Conservation (phyloP, 805 yeast genomes). For the Priceomyces carsonii region DNA sequence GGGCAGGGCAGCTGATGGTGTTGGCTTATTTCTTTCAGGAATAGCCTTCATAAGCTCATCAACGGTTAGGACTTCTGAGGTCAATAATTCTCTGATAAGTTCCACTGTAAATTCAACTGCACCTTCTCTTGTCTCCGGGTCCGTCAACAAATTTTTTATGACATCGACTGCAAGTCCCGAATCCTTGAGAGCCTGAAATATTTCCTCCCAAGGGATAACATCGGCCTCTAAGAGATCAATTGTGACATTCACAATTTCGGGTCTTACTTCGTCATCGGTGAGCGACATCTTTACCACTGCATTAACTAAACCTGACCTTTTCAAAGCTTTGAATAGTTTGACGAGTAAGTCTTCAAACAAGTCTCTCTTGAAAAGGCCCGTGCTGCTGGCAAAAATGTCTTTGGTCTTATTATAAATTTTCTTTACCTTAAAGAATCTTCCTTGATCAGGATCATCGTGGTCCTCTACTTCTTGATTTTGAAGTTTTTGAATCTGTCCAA, state of each 20-base stretch:
- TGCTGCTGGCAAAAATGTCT: constrained; percentile 8
- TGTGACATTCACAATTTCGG: constrained; percentile 21
- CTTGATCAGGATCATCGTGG: background rate
- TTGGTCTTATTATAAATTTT: constrained; percentile 11
- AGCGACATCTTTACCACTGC: constrained; percentile 26
- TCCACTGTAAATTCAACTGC: constrained; percentile 24
- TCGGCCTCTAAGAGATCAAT: constrained; percentile 26
- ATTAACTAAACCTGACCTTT: constrained; percentile 30
- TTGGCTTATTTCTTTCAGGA: too few species aligned
- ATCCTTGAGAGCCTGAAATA: constrained; percentile 28
- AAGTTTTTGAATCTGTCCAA: constrained; percentile 3
- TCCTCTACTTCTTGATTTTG: background rate
- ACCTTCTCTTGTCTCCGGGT: constrained; percentile 29
- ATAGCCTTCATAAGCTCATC: constrained; percentile 5
- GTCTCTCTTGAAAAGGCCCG: constrained; percentile 3
- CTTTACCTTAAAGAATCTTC: constrained; percentile 5
- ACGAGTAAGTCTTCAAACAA: constrained; percentile 19
- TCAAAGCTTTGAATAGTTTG: constrained; percentile 24
- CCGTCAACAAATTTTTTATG: constrained; percentile 24
- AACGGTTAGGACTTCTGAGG: constrained; percentile 9
- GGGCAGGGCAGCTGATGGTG: too few species aligned
- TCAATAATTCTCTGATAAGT: constrained; percentile 20
- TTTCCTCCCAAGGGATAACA: constrained; percentile 33
- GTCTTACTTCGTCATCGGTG: constrained; percentile 29
- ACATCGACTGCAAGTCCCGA: constrained; percentile 33